phyloP scores from a whole-genome alignment of 352 stramenopile species.

The Phytopythium aichiense region DNA sequence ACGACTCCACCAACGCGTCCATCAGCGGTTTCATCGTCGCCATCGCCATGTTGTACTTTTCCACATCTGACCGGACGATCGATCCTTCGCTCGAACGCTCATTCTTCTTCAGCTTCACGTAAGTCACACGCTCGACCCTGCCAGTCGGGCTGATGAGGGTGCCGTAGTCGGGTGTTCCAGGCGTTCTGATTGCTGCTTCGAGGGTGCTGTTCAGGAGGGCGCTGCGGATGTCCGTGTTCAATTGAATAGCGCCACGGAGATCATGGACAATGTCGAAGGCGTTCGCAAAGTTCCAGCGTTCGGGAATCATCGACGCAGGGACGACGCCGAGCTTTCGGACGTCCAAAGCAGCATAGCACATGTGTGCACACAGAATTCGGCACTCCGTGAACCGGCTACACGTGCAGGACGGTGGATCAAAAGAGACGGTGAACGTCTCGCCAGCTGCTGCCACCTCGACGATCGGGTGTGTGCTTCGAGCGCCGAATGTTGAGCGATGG shows the following conservation, averaged over 20 bases:
- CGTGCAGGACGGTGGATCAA: not conserved
- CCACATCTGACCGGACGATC: not conserved
- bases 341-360: not conserved
- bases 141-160: not conserved
- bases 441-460: not conserved
- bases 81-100: not conserved
- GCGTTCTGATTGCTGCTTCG: not conserved
- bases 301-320: not conserved
- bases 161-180: not conserved
- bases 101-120: conserved; percentile 6
- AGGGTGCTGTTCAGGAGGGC: not conserved
- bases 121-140: not conserved
- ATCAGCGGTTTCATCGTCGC: not conserved
- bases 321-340: not conserved
- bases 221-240: not conserved
- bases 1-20: not conserved
- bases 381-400: not conserved
- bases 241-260: not conserved
- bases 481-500: not conserved
- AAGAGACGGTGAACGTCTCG: not conserved
- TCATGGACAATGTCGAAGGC: not conserved
- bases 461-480: not conserved
- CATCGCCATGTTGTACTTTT: conserved; percentile 7
- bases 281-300: not conserved
- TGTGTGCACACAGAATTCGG: not conserved